phyloP scores from a whole-genome alignment of 805 yeast species.

The Metschnikowia kofuensis region DNA sequence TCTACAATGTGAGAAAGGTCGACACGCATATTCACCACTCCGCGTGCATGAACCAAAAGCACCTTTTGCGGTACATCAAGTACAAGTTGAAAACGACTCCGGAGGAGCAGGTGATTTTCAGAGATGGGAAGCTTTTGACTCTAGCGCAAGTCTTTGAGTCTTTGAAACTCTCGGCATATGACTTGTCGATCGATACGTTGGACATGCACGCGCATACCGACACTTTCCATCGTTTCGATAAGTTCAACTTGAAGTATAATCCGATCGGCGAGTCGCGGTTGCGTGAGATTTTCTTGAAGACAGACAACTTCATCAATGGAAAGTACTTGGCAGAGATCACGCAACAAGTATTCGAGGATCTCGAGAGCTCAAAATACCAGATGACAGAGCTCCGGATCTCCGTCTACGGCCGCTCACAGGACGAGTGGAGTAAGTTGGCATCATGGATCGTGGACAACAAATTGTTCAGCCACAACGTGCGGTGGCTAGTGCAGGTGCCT shows the following conservation, averaged over 20 bases:
- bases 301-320: conserved; percentile 90
- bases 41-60: conserved; percentile 99
- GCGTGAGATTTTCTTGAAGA: conserved; percentile 92
- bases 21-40: conserved; percentile 99
- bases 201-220: conserved; percentile 99
- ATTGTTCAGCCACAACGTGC: conserved; percentile 85
- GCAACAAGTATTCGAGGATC: conserved; percentile 87
- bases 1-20: conserved; percentile 93
- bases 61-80: conserved; percentile 88
- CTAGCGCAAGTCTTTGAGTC: conserved; percentile 90
- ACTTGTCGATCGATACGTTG: conserved; percentile 89
- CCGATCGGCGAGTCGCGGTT: conserved; percentile 98
- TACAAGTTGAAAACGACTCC: conserved; percentile 86
- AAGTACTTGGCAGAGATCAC: conserved; percentile 90
- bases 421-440: conserved; percentile 96
- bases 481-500: conserved; percentile 97
- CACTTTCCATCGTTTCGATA: conserved; percentile 96
- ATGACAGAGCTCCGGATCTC: conserved; percentile 97
- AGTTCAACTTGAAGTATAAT: conserved; percentile 93
- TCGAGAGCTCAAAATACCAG: conserved; percentile 93
- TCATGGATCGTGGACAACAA: conserved; percentile 94
- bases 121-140: conserved; percentile 88
- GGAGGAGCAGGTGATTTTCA: conserved; percentile 84
- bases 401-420: conserved; percentile 81
- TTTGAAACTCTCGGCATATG: conserved; percentile 87